Evolutionary conservation across 768 basidiomycete genomes (phyloP), one percentile per base, ranked within the genome.

Genomic region (Lentinula sp.): DNA sequence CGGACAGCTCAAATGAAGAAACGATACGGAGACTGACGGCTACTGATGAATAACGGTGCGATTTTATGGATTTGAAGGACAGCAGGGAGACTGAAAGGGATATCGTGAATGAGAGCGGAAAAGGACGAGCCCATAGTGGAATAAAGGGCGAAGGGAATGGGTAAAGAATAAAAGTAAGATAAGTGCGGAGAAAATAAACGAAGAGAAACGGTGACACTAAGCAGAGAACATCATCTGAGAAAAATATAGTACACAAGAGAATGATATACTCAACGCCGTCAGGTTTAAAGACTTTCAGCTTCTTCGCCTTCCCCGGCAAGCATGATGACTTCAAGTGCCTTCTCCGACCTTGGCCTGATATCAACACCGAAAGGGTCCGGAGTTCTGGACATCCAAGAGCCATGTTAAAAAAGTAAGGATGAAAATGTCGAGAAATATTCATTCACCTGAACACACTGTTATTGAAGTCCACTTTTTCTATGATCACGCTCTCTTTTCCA

Each of bases 381-480:
- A n/a, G 69, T 77, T 65, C 83, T 83, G 23, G 8, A 1, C 15
- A 41, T 53, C 59, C 20, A 50, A 45, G 36, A 6, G 2, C 33
- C 12, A 20, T 13, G 33, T 42, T 35, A 59, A 16, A 16, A 35
- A 64, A 57, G 16, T 52, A 41, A 48, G 15, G 20, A 49, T 20
- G 6, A 20, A 51, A 62, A 10, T 37, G 12, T 18, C 50, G 53
- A 49, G 10, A 63, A 80, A 52, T 49, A 52, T 49, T 85, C 84
- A 16, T n/a, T 56, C 13, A 56, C 55, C 86, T 79, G 73, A 88
- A 87, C 45, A 88, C 77, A 12, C 84, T 66, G 68, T 88, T 87
- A 36, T 86, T 78, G 65, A 82, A 87, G 15, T 75, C 72, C 9
- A 83, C 69, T 39, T 76, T 73, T 15, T 60, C 59, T 13, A 32